Conservation (phyloP, 2,329 filamentous ascomycete species). For the Fusarium nurragi region DNA sequence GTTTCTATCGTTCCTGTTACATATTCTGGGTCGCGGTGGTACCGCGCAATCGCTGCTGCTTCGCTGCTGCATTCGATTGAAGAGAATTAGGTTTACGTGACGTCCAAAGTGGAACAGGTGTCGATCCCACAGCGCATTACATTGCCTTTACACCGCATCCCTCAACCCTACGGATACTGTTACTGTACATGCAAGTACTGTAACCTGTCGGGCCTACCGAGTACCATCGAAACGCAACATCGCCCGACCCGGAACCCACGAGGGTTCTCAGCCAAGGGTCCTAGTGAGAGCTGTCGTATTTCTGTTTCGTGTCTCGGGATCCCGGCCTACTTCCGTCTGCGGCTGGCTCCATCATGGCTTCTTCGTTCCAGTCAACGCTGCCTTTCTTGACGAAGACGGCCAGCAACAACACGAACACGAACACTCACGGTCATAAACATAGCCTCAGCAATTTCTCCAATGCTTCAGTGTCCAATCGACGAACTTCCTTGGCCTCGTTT, state of each 20-base stretch:
- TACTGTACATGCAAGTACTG: neutral
- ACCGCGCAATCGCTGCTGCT: constrained; percentile 7
- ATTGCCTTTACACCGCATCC: constrained; percentile 39
- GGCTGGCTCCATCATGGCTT: constrained; percentile 35
- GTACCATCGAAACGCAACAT: constrained; percentile 22
- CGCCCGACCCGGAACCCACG: constrained; percentile 34
- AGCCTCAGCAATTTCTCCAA: constrained; percentile 49
- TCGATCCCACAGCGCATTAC: constrained; percentile 35
- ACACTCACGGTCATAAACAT: constrained; percentile 45
- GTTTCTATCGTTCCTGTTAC: constrained; percentile 12
- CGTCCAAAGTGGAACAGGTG: constrained; percentile 33
- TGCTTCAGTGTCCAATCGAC: constrained; percentile 47
- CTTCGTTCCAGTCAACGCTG: constrained; percentile 49
- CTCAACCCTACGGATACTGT: constrained; percentile 11
- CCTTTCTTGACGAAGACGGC: constrained; percentile 54
- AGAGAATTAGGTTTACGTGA: constrained; percentile 22
- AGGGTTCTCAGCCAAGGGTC: constrained; percentile 19
- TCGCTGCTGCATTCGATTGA: constrained; percentile 5
- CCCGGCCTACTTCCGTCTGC: neutral
- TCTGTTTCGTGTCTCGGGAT: constrained; percentile 8
- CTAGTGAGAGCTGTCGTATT: constrained; percentile 19
- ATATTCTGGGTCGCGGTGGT: neutral
- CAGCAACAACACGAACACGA: constrained; percentile 36
- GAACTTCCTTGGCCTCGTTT: constrained; percentile 72
- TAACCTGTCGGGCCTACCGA: constrained; percentile 29